Base-by-base conservation (phyloP, 768 basidiomycete genomes). In the Boletus rubropictus region DNA sequence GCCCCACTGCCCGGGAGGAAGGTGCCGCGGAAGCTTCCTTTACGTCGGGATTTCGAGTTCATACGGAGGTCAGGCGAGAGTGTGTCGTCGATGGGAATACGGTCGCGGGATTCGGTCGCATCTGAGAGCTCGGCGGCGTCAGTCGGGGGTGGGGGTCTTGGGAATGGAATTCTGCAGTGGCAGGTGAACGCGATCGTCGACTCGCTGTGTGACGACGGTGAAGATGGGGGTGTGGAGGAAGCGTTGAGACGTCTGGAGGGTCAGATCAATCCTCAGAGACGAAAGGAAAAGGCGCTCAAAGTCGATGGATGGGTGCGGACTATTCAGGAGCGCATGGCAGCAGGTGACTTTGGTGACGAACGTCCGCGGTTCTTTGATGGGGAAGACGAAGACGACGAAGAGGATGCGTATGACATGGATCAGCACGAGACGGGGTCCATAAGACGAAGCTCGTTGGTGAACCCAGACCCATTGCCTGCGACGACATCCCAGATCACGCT, bases 231-330 rank as follows among this genome's bases (percentile, higher is more conserved):
- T 56, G 84, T 88, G 15, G 89, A 91, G 27, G 86, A 81, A 7
- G 91, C 93, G 15, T 63, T 96, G 52, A 72, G 77, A 20, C 72
- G 86, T 11, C 75, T 96, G 32, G 91, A 95, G 64, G 93, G 91
- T 0, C 82, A 90, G 61, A 87, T 93, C 44, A 89, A 90, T 62
- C 77, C 77, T 0, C 72, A 80, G 50, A 76, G 78, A 58, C 79
- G 85, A 60, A 72, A 79, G 52, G 85, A 81, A 54, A 89, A 84
- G 57, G 77, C 77, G 29, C 74, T 74, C 39, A 89, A 90, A 62
- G 87, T 93, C 4, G 82, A 91, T 60, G 80, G 81, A 3, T 91
- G 89, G 89, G 80, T 90, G 39, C 77, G 78, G 52, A 77, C 76
- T 10, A 83, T 90, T 28, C 80, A 79, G 55, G 76, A 82, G 42